A percentile compares a stretch with the other conserved stretches of the same genome.
Evolutionary conservation across 768 basidiomycete species (phyloP).

Genomic region (Pulveroboletus frians): DNA sequence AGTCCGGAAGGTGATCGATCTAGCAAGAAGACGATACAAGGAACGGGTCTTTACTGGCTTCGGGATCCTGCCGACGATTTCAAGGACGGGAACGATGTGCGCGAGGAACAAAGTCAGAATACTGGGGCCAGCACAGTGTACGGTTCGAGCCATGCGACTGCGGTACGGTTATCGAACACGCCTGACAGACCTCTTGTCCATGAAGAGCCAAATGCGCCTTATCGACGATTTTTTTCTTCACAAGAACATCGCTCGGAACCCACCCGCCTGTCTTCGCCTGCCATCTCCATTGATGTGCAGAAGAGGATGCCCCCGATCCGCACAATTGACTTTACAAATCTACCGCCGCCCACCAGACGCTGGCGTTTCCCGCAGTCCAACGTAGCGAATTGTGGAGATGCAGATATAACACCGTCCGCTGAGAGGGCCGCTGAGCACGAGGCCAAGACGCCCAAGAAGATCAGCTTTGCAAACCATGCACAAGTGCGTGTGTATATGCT

Average conservation of each 20-base stretch:
- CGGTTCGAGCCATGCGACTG: not conserved
- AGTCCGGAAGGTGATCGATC: conserved; percentile 12
- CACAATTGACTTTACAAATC: conserved; percentile 28
- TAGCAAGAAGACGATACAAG: not conserved
- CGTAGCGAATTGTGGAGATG: not conserved
- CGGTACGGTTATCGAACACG: conserved; percentile 2
- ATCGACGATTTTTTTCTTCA: not conserved
- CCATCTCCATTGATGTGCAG: not conserved
- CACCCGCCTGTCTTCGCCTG: not conserved
- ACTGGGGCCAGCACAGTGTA: too few relatives aligned
- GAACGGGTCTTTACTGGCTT: not conserved
- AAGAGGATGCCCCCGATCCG: conserved; percentile 6
- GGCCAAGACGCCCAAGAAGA: conserved; percentile 24
- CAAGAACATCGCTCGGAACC: not conserved
- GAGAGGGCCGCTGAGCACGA: conserved; percentile 7
- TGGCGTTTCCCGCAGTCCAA: conserved; percentile 6
- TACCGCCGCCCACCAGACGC: conserved; percentile 10
- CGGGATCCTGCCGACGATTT: not conserved
- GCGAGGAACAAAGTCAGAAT: not conserved
- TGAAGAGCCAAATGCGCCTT: not conserved
- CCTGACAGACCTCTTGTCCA: conserved; percentile 4
- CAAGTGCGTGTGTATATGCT: conserved; percentile 16
- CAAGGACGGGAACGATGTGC: not conserved
- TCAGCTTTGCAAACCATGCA: conserved; percentile 23
- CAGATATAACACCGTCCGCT: conserved; percentile 1